phyloP scores from a whole-genome alignment of 805 yeast genomes.

The Sugiyamaella chiloensis region DNA sequence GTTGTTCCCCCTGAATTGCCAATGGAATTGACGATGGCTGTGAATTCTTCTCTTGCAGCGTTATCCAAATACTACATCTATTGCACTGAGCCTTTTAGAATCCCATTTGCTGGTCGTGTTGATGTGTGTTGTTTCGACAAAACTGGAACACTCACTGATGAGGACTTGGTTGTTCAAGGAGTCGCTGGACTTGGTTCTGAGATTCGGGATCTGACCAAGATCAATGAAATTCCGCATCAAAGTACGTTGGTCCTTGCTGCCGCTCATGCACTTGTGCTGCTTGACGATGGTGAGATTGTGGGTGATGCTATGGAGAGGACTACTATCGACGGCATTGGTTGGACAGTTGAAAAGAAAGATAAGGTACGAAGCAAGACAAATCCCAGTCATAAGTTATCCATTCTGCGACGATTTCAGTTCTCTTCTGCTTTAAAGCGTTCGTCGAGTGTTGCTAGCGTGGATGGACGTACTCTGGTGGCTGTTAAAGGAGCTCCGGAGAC shows the following conservation, averaged over 20 bases:
- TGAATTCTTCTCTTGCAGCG: slow-evolving; percentile 84
- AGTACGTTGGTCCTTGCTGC: slow-evolving; percentile 80
- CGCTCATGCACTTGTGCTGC: slow-evolving; percentile 90
- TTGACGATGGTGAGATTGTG: slow-evolving; percentile 95
- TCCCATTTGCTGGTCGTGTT: slow-evolving; percentile 95
- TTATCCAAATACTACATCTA: slow-evolving; percentile 82
- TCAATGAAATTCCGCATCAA: slow-evolving; percentile 62
- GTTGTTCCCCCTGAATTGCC: slow-evolving; percentile 99
- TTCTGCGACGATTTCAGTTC: slow-evolving; percentile 93
- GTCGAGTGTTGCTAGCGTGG: slow-evolving; percentile 68
- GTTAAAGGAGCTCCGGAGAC: slow-evolving; percentile 99
- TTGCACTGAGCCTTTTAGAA: slow-evolving; percentile 98
- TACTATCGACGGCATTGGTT: slow-evolving; percentile 80
- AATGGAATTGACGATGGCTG: slow-evolving; percentile 99
- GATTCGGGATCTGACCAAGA: slow-evolving; percentile 51
- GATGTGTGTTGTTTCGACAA: slow-evolving; percentile 99
- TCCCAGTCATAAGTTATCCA: slow-evolving; percentile 51
- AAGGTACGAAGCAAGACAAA: slow-evolving; percentile 50
- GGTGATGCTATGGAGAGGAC: slow-evolving; percentile 99
- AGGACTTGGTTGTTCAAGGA: slow-evolving; percentile 94
- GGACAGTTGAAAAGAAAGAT: slow-evolving; percentile 80
- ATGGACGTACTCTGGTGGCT: slow-evolving; percentile 63
- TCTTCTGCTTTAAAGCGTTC: slow-evolving; percentile 95
- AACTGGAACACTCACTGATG: slow-evolving; percentile 97
- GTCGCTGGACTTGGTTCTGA: slow-evolving; percentile 72